These are phyloP conservation scores for Coemansia sp. DNA, from an alignment of 192 early-diverging fungal genomes.

Conservation along the genomic window DNA sequence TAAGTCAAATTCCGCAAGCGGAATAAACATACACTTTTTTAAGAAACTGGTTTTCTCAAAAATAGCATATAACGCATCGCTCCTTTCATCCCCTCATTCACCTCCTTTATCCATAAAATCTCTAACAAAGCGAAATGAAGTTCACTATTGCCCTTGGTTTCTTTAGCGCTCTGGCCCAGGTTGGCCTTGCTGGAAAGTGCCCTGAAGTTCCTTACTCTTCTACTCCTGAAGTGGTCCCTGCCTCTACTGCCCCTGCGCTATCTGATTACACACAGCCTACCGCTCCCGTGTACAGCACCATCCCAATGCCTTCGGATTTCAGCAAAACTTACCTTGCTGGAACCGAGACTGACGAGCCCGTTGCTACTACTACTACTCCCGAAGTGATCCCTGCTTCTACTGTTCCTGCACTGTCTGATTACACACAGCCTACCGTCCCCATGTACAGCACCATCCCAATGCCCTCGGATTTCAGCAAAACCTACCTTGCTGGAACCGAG, in stretches of 20 bases:
- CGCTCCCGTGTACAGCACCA: conserved; percentile 14
- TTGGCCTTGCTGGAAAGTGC: conserved; percentile 32
- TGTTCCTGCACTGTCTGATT: neutral
- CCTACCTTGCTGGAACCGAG: neutral
- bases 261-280: neutral
- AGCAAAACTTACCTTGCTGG: neutral
- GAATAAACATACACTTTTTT: too few species aligned
- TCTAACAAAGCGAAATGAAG: conserved; percentile 27
- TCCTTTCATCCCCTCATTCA: neutral
- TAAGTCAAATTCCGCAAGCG: too few species aligned
- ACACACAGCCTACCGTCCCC: neutral
- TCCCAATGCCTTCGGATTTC: conserved; percentile 11
- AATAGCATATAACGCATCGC: neutral
- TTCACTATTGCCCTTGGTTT: conserved; percentile 12
- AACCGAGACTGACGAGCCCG: conserved; percentile 4
- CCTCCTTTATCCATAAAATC: neutral
- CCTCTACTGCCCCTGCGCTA: neutral
- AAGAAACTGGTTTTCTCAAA: too few species aligned
- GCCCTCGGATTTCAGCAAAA: conserved; percentile 1
- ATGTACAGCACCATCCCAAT: neutral
- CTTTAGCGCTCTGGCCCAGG: conserved; percentile 18
- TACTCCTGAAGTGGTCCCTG: neutral
- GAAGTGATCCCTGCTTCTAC: neutral
- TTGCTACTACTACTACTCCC: neutral
- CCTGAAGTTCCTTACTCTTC: neutral